Base-by-base conservation (phyloP, 441 rosid genomes). In the Capsella rubella region DNA sequence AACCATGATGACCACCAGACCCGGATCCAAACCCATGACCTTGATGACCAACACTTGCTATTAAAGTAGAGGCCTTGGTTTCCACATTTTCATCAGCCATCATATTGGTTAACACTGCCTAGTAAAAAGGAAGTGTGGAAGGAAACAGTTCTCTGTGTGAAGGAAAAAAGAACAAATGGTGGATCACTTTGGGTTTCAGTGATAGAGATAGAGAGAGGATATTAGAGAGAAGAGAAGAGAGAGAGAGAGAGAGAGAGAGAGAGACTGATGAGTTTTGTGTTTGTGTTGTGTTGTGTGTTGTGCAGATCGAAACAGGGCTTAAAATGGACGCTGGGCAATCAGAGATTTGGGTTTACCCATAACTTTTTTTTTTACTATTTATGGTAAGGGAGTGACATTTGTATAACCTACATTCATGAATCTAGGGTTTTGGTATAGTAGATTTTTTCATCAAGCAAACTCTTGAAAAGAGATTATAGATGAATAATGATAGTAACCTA, bases 271-370 rank as follows among this genome's bases (percentile, higher is more conserved):
- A 21, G 25, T 21, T 73, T 65, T n/a, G 34, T 46, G 50, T 46
- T 43, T 39, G 21, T 46, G 50, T 52, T 69, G 43, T 57, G 32
- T 72, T 76, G 74, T 78, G 78, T 80, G 61, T 74, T 80, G 85
- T 75, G 84, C 90, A 84, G 85, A 83, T 82, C 76, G 77, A 85
- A 81, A 84, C 76, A 78, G 70, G 86, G 85, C 69, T 72, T 79
- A 84, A 81, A 56, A 74, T 58, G 83, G 95, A 86, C 87, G 93
- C 88, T 87, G 84, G 84, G 92, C 90, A 89, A 79, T 82, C 91
- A 79, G 57, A 83, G 85, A 76, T 81, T 82, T 83, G 82, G 73
- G 79, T 74, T 78, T 76, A 76, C 52, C 68, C 68, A 59, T 69
- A 82, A 82, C 80, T 77, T 7, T 16, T n/a, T 61, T 29, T 45